Evolutionary conservation across 2,329 filamentous ascomycete species (phyloP).

Genomic region (Sporothrix globosa): DNA sequence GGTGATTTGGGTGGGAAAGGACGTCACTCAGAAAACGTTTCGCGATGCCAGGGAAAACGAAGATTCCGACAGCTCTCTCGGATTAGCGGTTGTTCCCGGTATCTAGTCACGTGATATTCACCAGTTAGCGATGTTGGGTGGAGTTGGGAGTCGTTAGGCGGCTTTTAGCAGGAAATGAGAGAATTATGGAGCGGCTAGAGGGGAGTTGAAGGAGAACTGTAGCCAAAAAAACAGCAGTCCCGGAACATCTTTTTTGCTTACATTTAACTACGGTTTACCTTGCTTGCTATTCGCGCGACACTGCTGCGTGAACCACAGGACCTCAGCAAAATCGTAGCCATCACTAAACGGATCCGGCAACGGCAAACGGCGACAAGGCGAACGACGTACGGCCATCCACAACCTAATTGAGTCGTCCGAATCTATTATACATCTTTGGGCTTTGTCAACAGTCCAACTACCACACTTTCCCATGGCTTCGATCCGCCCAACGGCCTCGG

Average conservation of each 20-base stretch:
- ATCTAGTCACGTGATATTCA: slow-evolving; percentile 37
- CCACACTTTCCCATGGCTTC: slow-evolving; percentile 60
- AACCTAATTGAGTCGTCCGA: neutral
- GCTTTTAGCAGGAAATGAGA: neutral
- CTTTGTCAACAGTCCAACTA: neutral
- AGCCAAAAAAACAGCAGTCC: slow-evolving; percentile 30
- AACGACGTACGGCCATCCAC: neutral
- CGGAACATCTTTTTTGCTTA: slow-evolving; percentile 36
- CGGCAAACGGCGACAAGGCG: neutral
- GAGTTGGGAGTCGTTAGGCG: neutral
- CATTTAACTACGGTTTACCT: slow-evolving; percentile 33
- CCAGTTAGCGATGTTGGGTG: neutral
- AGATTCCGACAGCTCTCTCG: slow-evolving; percentile 36
- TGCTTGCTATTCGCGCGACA: slow-evolving; percentile 34
- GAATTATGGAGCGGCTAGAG: neutral
- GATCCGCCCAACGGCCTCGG: slow-evolving; percentile 60
- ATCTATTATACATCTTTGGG: neutral
- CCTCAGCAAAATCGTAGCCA: slow-evolving; percentile 23
- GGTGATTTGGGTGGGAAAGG: slow-evolving; percentile 12
- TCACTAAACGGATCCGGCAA: slow-evolving; percentile 15
- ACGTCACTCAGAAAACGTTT: slow-evolving; percentile 30
- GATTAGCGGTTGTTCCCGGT: slow-evolving; percentile 45
- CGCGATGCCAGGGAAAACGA: slow-evolving; percentile 33
- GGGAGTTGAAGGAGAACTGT: neutral
- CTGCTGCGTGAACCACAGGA: slow-evolving; percentile 21